Percentiles rank a stretch among this genome's conserved stretches.
phyloP scores from a whole-genome alignment of 257 asterid genomes.

The Asclepias syriaca region DNA sequence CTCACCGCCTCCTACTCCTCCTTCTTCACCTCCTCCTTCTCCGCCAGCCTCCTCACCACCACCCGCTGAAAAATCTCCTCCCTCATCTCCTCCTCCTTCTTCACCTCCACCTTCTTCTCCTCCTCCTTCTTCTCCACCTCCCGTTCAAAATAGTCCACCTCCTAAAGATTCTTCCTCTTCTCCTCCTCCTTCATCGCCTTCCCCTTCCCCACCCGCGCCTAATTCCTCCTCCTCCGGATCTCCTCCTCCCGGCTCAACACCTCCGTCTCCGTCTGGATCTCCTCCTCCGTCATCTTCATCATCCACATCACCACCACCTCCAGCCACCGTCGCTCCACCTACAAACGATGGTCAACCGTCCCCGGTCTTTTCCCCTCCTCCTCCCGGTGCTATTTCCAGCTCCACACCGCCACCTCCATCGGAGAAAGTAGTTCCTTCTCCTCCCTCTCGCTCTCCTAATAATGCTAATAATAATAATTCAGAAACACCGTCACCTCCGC shows the following conservation, averaged over 20 bases:
- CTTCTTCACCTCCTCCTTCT: slow-evolving; percentile 14
- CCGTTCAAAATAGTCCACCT: slow-evolving; percentile 1
- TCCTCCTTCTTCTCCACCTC: slow-evolving; percentile 3
- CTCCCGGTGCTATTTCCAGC: slow-evolving; percentile 8
- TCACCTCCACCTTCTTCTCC: slow-evolving; percentile 15
- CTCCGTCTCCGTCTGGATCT: neutral
- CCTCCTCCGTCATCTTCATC: slow-evolving; percentile 12
- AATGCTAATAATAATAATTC: neutral
- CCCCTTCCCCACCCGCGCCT: slow-evolving; percentile 17
- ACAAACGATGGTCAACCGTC: slow-evolving; percentile 1
- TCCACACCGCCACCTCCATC: slow-evolving; percentile 12
- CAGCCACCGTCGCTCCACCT: neutral
- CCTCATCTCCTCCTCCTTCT: slow-evolving; percentile 10
- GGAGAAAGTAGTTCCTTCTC: slow-evolving; percentile 2
- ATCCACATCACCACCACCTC: neutral
- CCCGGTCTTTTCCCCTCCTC: slow-evolving; percentile 12
- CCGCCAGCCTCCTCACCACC: slow-evolving; percentile 18
- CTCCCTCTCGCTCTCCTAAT: neutral
- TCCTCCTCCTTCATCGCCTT: slow-evolving; percentile 17
- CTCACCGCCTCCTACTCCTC: slow-evolving; percentile 11
- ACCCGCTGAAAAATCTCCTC: slow-evolving; percentile 8
- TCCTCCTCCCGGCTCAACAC: slow-evolving; percentile 16
- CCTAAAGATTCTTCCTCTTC: neutral
- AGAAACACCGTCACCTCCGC: neutral
- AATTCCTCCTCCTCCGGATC: neutral